Evolutionary conservation across 176 grass and related monocot genomes (phyloP).

Genomic region (Dactylis glomerata): DNA sequence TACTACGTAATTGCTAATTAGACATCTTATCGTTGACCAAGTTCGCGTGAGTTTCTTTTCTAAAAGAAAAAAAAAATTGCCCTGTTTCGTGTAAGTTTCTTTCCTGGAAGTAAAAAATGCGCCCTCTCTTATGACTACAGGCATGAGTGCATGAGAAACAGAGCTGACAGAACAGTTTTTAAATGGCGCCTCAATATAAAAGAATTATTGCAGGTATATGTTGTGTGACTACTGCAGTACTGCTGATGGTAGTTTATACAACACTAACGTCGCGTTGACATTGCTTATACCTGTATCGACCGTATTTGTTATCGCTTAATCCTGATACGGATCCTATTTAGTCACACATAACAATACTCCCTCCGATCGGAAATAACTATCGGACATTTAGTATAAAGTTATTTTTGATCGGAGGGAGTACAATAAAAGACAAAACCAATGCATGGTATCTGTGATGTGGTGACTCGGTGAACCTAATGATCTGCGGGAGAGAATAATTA

Average conservation of each 20-base stretch:
- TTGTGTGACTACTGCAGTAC: not conserved
- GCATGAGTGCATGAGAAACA: not conserved
- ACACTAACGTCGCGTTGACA: not conserved
- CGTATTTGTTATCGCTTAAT: not conserved
- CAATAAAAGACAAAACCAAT: no score
- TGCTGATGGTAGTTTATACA: not conserved
- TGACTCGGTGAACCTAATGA: not conserved
- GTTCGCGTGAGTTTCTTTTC: no score
- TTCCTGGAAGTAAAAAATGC: no score
- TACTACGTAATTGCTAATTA: no score
- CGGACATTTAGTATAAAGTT: no score
- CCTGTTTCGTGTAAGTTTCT: no score
- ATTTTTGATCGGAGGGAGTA: no score
- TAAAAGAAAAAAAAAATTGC: no score
- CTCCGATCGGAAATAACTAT: no score
- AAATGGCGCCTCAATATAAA: not conserved
- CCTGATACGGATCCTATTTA: not conserved
- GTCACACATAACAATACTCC: not conserved
- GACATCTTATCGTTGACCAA: no score
- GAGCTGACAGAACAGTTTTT: not conserved
- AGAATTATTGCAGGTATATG: not conserved
- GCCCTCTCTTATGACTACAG: no score
- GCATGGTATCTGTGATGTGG: no score
- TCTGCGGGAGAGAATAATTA: not conserved
- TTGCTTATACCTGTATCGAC: accelerated